A percentile compares a stretch with the other conserved stretches of the same genome.
phyloP scores from a whole-genome alignment of 257 asterid species.

The Asclepias syriaca region DNA sequence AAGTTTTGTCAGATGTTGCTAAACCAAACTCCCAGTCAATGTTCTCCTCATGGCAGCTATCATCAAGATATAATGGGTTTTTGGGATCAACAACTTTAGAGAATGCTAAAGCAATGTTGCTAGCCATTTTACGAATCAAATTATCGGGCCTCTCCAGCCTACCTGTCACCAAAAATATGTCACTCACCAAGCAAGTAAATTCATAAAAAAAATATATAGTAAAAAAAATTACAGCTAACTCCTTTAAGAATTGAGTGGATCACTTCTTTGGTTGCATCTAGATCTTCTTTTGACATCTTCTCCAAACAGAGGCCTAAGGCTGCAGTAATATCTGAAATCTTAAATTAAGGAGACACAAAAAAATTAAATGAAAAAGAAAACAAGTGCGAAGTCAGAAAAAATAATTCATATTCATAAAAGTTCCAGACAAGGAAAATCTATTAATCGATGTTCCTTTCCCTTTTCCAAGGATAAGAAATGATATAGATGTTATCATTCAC shows the following conservation, averaged over 20 bases:
- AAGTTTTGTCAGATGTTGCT: slow-evolving; percentile 31
- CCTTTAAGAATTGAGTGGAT: slow-evolving; percentile 86
- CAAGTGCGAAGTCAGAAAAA: slow-evolving; percentile 4
- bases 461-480: background rate
- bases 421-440: background rate
- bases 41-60: slow-evolving; percentile 53
- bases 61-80: slow-evolving; percentile 92
- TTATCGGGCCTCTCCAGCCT: slow-evolving; percentile 79
- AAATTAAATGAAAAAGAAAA: background rate
- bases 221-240: slow-evolving; percentile 61
- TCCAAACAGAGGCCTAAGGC: slow-evolving; percentile 94
- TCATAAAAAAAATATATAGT: slow-evolving; percentile 16
- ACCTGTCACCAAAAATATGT: slow-evolving; percentile 49
- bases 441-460: background rate
- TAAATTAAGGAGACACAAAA: slow-evolving; percentile 37
- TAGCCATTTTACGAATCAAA: slow-evolving; percentile 92
- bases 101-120: slow-evolving; percentile 81
- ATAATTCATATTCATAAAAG: background rate
- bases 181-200: slow-evolving; percentile 7
- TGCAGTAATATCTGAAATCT: slow-evolving; percentile 69
- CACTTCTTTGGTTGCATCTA: slow-evolving; percentile 73
- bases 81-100: slow-evolving; percentile 78
- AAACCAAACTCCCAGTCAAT: slow-evolving; percentile 89
- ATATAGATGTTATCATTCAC: background rate
- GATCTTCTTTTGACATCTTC: slow-evolving; percentile 85